phyloP scores from a whole-genome alignment of 768 basidiomycete species.

The Phaffia australis region DNA sequence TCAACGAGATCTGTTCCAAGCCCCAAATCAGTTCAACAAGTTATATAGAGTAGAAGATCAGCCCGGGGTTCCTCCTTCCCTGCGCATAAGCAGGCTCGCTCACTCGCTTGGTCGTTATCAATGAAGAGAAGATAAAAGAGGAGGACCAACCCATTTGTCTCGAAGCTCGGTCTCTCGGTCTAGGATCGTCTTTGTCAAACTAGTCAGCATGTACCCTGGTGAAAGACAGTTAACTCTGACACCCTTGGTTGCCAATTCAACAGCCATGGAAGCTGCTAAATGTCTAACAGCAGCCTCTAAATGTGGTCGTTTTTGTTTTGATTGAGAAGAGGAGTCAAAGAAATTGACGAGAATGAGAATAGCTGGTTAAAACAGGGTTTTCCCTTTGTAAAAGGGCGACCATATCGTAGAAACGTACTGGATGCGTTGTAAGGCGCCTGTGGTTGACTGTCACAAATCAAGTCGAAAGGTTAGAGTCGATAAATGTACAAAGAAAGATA shows the following conservation, averaged over 20 bases:
- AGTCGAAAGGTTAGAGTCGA: not conserved
- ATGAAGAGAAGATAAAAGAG: not conserved
- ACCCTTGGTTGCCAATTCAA: constrained; percentile 88
- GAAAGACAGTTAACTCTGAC: constrained; percentile 67
- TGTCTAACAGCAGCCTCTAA: constrained; percentile 20
- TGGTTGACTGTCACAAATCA: too few relatives aligned
- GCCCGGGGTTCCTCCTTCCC: too few relatives aligned
- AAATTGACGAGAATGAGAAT: too few relatives aligned
- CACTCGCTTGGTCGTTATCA: constrained; percentile 42
- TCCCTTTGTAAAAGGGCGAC: too few relatives aligned
- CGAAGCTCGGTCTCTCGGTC: constrained; percentile 57
- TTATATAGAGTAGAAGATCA: too few relatives aligned
- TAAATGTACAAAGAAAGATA: not conserved
- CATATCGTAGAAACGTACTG: too few relatives aligned
- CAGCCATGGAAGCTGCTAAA: constrained; percentile 34
- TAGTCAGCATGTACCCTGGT: constrained; percentile 90
- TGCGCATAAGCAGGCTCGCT: constrained; percentile 34
- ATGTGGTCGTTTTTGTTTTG: not conserved
- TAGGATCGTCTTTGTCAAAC: constrained; percentile 72
- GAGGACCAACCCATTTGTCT: not conserved
- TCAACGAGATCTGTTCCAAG: not conserved
- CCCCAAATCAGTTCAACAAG: not conserved
- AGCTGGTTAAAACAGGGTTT: too few relatives aligned
- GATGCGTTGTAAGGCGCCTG: too few relatives aligned
- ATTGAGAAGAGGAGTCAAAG: too few relatives aligned